phyloP scores from a whole-genome alignment of 1,284 basidiomycete species.

The Malassezia furfur region DNA sequence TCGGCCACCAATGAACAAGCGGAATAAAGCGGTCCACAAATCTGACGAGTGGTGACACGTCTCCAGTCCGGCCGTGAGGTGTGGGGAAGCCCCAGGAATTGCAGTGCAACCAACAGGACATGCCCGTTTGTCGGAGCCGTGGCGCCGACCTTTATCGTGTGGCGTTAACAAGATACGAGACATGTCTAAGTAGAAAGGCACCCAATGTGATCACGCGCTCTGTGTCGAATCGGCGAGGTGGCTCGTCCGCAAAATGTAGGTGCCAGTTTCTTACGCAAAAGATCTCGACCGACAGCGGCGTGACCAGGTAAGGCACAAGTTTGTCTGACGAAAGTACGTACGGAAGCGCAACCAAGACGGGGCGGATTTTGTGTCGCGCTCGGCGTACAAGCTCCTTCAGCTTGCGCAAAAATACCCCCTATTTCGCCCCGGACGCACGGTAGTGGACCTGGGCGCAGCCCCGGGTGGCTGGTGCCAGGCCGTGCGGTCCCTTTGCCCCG shows the following conservation, averaged over 20 bases:
- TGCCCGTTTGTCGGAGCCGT: too few relatives aligned
- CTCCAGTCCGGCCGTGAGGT: too few relatives aligned
- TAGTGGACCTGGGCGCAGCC: constrained; percentile 39
- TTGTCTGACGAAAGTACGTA: constrained; percentile 8
- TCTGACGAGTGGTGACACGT: too few relatives aligned
- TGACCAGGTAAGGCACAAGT: background rate
- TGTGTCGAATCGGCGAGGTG: background rate
- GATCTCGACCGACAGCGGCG: constrained; percentile 9
- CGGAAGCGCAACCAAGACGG: constrained; percentile 3
- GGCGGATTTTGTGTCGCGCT: constrained; percentile 24
- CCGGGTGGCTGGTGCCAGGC: constrained; percentile 42
- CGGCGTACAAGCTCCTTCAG: constrained; percentile 39
- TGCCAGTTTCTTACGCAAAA: background rate
- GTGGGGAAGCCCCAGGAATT: too few relatives aligned
- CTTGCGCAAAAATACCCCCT: constrained; percentile 30
- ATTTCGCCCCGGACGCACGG: constrained; percentile 20
- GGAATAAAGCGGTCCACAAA: too few relatives aligned
- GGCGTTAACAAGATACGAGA: too few relatives aligned
- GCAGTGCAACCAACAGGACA: too few relatives aligned
- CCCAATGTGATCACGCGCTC: background rate
- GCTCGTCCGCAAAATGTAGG: constrained; percentile 12
- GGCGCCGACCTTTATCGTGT: too few relatives aligned
- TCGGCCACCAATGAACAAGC: too few relatives aligned
- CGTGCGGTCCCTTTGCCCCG: constrained; percentile 3
- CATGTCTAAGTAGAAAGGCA: too few relatives aligned